Base-by-base conservation (phyloP, 2,329 filamentous ascomycete genomes). In the Trematosphaeria pertusa region DNA sequence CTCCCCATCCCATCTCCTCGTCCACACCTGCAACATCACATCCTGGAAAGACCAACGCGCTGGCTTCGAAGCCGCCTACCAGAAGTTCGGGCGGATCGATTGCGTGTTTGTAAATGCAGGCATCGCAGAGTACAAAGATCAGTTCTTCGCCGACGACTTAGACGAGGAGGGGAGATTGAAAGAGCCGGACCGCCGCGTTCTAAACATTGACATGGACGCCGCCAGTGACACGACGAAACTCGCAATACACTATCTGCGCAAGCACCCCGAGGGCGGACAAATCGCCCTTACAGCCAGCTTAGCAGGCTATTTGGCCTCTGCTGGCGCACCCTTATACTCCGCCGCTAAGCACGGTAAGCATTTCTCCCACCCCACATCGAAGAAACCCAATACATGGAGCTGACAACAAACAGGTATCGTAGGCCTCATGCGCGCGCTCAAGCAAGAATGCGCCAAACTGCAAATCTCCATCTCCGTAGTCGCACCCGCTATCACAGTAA, bases 71-170 rank as follows among this genome's bases (percentile, higher is more conserved):
- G 61, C 61, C 5, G 74, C 71, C 2, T 58, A 74, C 40, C 39
- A 60, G 5, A 71, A 71, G 20, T 79, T 79, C 58, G 72, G 73
- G 5, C 62, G 67, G 8, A 74, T 80, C 32, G 75, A 77, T 42
- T 65, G 64, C 30, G 76, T 80, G 11, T 80, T 78, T 52, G 74
- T 79, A 36, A 80, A 80, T 41, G 77, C 78, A 4, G 78, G 78
- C 0, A 74, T 80, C 18, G 69, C 74, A 20, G 78, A 80, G 51
- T 69, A 75, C 37, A 67, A 68, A 31, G 77, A 80, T 36, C 76
- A 79, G 50, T 78, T 80, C 61, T 80, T 79, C 67, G 73, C 68
- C 4, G 75, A 78, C 39, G 66, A 73, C 7, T 38, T 75, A 4
- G 76, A 79, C 39, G 47, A 32, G 0, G 43, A 68, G 4, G 77